phyloP scores from a whole-genome alignment of 345 rosid genomes.

The Orychophragmus violaceus region DNA sequence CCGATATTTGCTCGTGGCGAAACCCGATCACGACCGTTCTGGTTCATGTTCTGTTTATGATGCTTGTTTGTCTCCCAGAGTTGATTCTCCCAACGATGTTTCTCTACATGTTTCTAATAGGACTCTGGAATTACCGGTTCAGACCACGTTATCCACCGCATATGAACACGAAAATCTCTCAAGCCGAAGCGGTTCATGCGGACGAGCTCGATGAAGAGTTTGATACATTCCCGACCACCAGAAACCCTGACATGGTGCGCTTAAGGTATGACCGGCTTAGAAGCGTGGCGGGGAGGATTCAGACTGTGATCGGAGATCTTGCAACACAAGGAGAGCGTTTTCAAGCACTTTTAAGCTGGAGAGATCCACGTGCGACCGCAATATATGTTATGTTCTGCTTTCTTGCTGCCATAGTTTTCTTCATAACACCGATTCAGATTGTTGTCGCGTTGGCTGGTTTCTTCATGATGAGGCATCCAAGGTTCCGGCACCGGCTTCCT shows the following conservation, averaged over 20 bases:
- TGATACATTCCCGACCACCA: slow-evolving; percentile 76
- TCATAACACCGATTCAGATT: slow-evolving; percentile 86
- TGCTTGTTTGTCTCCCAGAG: slow-evolving; percentile 88
- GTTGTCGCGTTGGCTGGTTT: slow-evolving; percentile 77
- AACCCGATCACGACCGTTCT: slow-evolving; percentile 84
- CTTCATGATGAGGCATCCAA: slow-evolving; percentile 80
- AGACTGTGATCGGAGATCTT: slow-evolving; percentile 90
- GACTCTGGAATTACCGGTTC: slow-evolving; percentile 85
- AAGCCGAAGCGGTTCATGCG: slow-evolving; percentile 75
- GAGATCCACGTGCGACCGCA: slow-evolving; percentile 90
- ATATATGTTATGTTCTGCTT: slow-evolving; percentile 70
- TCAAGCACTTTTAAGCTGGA: slow-evolving; percentile 89
- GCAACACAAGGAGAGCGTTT: slow-evolving; percentile 93
- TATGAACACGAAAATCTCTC: slow-evolving; percentile 91
- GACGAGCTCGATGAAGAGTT: slow-evolving; percentile 97
- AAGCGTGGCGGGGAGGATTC: slow-evolving; percentile 92
- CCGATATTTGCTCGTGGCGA: slow-evolving; percentile 77
- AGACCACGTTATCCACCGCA: slow-evolving; percentile 96
- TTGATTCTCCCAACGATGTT: slow-evolving; percentile 80
- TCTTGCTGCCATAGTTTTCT: slow-evolving; percentile 72
- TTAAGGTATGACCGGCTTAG: slow-evolving; percentile 93
- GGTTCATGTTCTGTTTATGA: slow-evolving; percentile 75
- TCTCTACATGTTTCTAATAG: slow-evolving; percentile 89
- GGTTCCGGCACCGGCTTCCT: slow-evolving; percentile 80
- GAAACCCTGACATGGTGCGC: slow-evolving; percentile 64